phyloP scores from a whole-genome alignment of 2,329 filamentous ascomycete species.

The Colletotrichum salicis region DNA sequence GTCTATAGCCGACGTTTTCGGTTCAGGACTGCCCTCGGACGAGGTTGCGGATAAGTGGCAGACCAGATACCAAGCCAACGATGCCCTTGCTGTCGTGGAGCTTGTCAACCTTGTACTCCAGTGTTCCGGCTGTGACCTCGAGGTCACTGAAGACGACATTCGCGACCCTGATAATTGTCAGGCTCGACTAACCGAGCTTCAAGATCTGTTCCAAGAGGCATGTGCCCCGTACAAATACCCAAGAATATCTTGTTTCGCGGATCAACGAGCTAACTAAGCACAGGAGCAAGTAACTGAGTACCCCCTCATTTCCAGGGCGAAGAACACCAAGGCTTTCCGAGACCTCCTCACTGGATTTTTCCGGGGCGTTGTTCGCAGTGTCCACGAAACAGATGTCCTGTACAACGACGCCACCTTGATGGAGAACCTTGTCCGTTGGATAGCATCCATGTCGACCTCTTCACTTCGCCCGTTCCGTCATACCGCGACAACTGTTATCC shows the following conservation, averaged over 20 bases:
- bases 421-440: slow-evolving; percentile 90
- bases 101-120: slow-evolving; percentile 75
- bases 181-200: slow-evolving; percentile 82
- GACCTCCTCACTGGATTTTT: slow-evolving; percentile 83
- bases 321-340: slow-evolving; percentile 81
- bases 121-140: slow-evolving; percentile 82
- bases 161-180: slow-evolving; percentile 89
- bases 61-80: slow-evolving; percentile 65
- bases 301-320: slow-evolving; percentile 85
- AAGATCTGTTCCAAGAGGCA: slow-evolving; percentile 86
- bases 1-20: slow-evolving; percentile 69
- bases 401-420: slow-evolving; percentile 82
- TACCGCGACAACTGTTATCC: slow-evolving; percentile 86
- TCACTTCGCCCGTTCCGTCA: slow-evolving; percentile 90
- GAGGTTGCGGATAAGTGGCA: slow-evolving; percentile 71
- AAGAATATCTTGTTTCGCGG: not conserved
- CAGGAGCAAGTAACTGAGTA: slow-evolving; percentile 87
- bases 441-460: slow-evolving; percentile 90
- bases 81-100: slow-evolving; percentile 66
- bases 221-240: slow-evolving; percentile 39
- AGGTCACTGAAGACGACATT: slow-evolving; percentile 84
- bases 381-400: slow-evolving; percentile 84
- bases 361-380: slow-evolving; percentile 76
- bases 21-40: slow-evolving; percentile 65
- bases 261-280: slow-evolving; percentile 41